phyloP scores from a whole-genome alignment of 805 yeast species.

The Saccharomycopsis schoenii region DNA sequence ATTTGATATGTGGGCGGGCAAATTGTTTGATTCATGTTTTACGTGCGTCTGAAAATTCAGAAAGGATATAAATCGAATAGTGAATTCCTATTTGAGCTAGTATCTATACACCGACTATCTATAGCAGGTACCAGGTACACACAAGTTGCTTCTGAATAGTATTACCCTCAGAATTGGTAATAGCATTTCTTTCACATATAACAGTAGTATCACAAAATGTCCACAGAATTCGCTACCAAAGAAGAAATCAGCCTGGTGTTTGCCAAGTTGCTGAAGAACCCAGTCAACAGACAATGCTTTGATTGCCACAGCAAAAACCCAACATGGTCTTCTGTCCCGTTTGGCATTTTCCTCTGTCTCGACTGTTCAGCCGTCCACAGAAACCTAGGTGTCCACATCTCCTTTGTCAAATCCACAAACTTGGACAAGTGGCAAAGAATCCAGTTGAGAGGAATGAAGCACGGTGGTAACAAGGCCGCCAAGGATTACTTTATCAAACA shows the following conservation, averaged over 20 bases:
- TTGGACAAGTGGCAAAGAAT: slow-evolving; percentile 91
- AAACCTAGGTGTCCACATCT: slow-evolving; percentile 89
- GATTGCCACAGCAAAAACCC: slow-evolving; percentile 94
- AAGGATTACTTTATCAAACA: slow-evolving; percentile 74
- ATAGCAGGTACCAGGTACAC: too few species aligned
- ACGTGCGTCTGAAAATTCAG: not conserved
- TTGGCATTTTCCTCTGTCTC: slow-evolving; percentile 84
- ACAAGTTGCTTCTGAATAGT: too few species aligned
- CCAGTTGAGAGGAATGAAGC: slow-evolving; percentile 84
- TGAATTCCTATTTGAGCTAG: too few species aligned
- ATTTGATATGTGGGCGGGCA: too few species aligned
- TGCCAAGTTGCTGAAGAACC: slow-evolving; percentile 47
- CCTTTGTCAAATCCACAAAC: slow-evolving; percentile 87
- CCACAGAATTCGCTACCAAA: slow-evolving; percentile 38
- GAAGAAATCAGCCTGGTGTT: slow-evolving; percentile 64
- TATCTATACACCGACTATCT: too few species aligned
- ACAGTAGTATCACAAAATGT: slow-evolving; percentile 1
- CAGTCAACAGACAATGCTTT: slow-evolving; percentile 79
- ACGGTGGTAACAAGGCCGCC: slow-evolving; percentile 87
- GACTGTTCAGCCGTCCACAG: slow-evolving; percentile 96
- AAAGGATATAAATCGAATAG: too few species aligned
- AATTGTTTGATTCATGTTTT: not conserved
- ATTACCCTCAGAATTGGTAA: too few species aligned
- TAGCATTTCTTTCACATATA: not conserved
- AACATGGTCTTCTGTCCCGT: slow-evolving; percentile 97